A percentile compares a stretch with the other conserved stretches of the same genome.
Evolutionary conservation across 495 filamentous ascomycete species (phyloP).

Genomic region (Podospora pseudopauciseta): DNA sequence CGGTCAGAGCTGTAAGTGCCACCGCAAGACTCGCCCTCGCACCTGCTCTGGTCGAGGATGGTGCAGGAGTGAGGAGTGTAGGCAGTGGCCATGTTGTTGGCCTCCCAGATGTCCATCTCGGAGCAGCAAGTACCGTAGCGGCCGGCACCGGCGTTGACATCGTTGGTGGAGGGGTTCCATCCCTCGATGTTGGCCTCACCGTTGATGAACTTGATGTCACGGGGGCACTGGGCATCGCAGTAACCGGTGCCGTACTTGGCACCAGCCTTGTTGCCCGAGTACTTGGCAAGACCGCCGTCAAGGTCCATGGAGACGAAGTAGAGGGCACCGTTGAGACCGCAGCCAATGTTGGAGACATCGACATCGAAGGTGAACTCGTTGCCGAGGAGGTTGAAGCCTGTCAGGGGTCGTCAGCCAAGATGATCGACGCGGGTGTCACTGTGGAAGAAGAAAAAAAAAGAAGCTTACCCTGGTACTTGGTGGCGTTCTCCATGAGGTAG

Average conservation of each 20-base stretch:
- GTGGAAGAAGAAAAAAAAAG: background rate
- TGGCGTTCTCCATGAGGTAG: conserved; percentile 52
- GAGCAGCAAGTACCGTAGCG: conserved; percentile 65
- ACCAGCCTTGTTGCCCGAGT: conserved; percentile 54
- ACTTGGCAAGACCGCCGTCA: conserved; percentile 52
- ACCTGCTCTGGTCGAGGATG: conserved; percentile 52
- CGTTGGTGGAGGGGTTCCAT: conserved; percentile 56
- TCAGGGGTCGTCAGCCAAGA: background rate
- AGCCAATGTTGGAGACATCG: conserved; percentile 51
- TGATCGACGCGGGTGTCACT: background rate
- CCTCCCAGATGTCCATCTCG: conserved; percentile 74
- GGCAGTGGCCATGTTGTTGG: conserved; percentile 62
- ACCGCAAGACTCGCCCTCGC: conserved; percentile 48
- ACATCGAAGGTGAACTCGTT: conserved; percentile 62
- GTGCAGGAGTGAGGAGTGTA: conserved; percentile 67
- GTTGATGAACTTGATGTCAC: conserved; percentile 51
- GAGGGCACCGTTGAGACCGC: conserved; percentile 57
- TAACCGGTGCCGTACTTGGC: conserved; percentile 58
- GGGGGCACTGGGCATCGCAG: conserved; percentile 58
- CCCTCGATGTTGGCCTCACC: conserved; percentile 57
- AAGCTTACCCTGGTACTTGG: conserved; percentile 49
- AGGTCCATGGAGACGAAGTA: conserved; percentile 58
- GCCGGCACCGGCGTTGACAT: conserved; percentile 58
- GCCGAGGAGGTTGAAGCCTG: conserved; percentile 49
- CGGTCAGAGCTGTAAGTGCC: conserved; percentile 49